Percentiles rank a stretch among this genome's conserved stretches.
Evolutionary conservation across 805 yeast genomes (phyloP).

Genomic region (Kregervanrija pseudodelftensis): DNA sequence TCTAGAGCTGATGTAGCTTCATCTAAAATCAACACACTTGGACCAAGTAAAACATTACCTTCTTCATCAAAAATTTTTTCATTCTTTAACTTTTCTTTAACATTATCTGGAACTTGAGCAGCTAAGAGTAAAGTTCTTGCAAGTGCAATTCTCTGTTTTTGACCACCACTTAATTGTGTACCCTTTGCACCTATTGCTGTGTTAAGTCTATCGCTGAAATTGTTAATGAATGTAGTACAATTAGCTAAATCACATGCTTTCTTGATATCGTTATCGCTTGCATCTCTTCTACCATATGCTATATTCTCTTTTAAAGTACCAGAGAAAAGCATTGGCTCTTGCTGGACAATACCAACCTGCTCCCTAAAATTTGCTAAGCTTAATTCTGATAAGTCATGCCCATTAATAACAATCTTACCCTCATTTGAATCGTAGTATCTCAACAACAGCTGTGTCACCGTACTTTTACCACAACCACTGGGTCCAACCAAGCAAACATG

Average conservation of each 20-base stretch:
- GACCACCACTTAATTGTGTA: constrained; percentile 90
- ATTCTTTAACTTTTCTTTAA: constrained; percentile 3
- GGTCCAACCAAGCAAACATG: constrained; percentile 93
- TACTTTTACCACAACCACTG: constrained; percentile 94
- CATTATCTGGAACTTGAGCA: constrained; percentile 12
- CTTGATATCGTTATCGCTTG: constrained; percentile 51
- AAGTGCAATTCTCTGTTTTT: constrained; percentile 85
- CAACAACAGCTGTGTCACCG: constrained; percentile 69
- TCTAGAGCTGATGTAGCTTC: constrained; percentile 96
- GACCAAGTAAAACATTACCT: constrained; percentile 34
- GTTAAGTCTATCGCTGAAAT: constrained; percentile 75
- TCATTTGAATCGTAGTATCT: constrained; percentile 73
- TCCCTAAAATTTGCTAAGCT: constrained; percentile 69
- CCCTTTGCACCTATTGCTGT: constrained; percentile 85
- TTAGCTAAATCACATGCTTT: constrained; percentile 67
- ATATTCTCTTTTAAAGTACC: constrained; percentile 83
- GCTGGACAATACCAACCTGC: constrained; percentile 84
- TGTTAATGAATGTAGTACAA: constrained; percentile 57
- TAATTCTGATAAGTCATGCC: constrained; percentile 51
- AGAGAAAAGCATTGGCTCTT: constrained; percentile 83
- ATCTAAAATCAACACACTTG: constrained; percentile 76
- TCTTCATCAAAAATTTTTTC: constrained; percentile 16
- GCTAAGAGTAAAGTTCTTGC: constrained; percentile 75
- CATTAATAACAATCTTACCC: constrained; percentile 63
- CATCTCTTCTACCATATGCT: constrained; percentile 61